phyloP scores from a whole-genome alignment of 2,329 filamentous ascomycete species.

The Pseudogymnoascus sp. region DNA sequence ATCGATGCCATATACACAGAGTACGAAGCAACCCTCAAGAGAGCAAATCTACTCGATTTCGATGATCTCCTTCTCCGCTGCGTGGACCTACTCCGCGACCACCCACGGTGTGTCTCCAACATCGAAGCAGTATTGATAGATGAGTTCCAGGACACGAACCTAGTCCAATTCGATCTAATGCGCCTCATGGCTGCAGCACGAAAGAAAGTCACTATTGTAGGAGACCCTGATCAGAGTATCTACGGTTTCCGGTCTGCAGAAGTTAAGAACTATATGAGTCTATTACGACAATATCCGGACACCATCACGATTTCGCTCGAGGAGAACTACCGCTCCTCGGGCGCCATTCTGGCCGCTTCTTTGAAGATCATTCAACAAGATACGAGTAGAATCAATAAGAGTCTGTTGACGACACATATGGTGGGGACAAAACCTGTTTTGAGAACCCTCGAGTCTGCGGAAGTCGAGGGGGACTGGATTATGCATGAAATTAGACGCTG shows the following conservation, averaged over 20 bases:
- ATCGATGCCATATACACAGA: slow-evolving; percentile 62
- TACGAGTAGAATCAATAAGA: slow-evolving; percentile 68
- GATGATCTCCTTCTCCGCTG: slow-evolving; percentile 85
- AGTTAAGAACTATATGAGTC: slow-evolving; percentile 73
- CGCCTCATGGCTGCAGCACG: slow-evolving; percentile 67
- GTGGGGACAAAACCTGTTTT: slow-evolving; percentile 75
- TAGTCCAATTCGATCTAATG: slow-evolving; percentile 93
- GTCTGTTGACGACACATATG: slow-evolving; percentile 69
- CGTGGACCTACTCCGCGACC: slow-evolving; percentile 63
- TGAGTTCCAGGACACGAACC: slow-evolving; percentile 96
- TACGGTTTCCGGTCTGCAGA: slow-evolving; percentile 94
- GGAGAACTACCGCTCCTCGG: slow-evolving; percentile 91
- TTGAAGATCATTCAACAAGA: slow-evolving; percentile 89
- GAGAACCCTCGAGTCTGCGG: slow-evolving; percentile 60
- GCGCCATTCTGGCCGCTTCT: slow-evolving; percentile 70
- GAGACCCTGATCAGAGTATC: slow-evolving; percentile 95
- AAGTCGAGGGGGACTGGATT: slow-evolving; percentile 78
- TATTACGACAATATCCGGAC: slow-evolving; percentile 67
- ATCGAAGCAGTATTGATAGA: slow-evolving; percentile 89
- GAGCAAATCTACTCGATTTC: slow-evolving; percentile 82
- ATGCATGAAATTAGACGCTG: slow-evolving; percentile 71
- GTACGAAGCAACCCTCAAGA: slow-evolving; percentile 68
- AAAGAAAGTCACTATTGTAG: slow-evolving; percentile 83
- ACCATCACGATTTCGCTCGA: slow-evolving; percentile 79
- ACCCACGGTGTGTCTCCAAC: slow-evolving; percentile 77